A percentile compares a stretch with the other conserved stretches of the same genome.
These are phyloP conservation scores for Annona cherimola DNA, from an alignment of 164 flowering plant species.

Conservation along the genomic window DNA sequence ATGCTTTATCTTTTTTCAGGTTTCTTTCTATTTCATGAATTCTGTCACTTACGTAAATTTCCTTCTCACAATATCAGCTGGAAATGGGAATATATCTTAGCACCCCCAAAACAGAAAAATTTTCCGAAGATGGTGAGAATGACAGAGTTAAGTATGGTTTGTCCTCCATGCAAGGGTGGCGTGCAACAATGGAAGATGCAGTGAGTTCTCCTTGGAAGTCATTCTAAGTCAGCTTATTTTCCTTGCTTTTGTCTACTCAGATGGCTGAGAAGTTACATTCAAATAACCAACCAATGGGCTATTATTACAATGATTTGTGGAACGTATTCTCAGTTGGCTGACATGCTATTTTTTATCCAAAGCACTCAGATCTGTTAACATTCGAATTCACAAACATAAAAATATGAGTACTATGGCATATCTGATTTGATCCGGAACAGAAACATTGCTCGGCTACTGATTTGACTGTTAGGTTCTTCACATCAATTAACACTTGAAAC, in stretches of 20 bases:
- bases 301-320: background rate
- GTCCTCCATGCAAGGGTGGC: constrained; percentile 90
- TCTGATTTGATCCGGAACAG: background rate
- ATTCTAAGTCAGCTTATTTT: background rate
- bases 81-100: constrained; percentile 75
- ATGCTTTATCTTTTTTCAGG: too few species aligned
- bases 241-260: background rate
- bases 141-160: constrained; percentile 53
- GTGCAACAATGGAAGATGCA: constrained; percentile 85
- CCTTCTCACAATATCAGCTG: constrained; percentile 15
- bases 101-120: constrained; percentile 71
- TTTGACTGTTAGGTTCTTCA: background rate
- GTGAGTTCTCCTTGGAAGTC: constrained; percentile 39
- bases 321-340: background rate
- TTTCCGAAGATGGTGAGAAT: constrained; percentile 71
- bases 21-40: too few species aligned
- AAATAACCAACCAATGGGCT: background rate
- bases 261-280: background rate
- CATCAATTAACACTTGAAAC: background rate
- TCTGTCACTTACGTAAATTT: too few species aligned
- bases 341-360: background rate
- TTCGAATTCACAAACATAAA: background rate
- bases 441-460: background rate
- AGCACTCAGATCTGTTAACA: background rate
- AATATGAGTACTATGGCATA: background rate